phyloP scores from a whole-genome alignment of 2,329 filamentous ascomycete genomes.

The Xylaria sp. region DNA sequence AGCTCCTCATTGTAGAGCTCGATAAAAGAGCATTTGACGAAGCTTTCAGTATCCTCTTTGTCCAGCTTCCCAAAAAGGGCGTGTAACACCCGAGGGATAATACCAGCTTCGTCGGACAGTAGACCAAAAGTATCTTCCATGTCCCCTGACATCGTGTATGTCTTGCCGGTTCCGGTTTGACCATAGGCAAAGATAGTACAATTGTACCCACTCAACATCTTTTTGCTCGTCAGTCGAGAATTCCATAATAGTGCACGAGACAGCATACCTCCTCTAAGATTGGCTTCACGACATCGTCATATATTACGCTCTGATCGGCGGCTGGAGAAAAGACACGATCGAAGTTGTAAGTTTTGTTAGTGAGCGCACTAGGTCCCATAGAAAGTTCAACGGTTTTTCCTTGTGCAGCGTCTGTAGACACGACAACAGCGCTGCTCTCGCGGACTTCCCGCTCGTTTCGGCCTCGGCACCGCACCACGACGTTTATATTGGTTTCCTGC shows the following conservation, averaged over 20 bases:
- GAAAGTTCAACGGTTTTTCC: conserved; percentile 85
- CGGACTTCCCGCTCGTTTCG: conserved; percentile 91
- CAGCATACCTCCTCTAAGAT: conserved; percentile 85
- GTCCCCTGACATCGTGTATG: conserved; percentile 99
- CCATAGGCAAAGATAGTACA: conserved; percentile 99
- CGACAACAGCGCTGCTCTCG: conserved; percentile 94
- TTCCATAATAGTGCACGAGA: background rate
- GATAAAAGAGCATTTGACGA: conserved; percentile 97
- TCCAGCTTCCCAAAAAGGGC: conserved; percentile 88
- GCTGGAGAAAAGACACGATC: conserved; percentile 97
- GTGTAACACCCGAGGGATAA: conserved; percentile 91
- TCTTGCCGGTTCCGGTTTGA: conserved; percentile 97
- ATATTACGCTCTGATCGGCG: conserved; percentile 92
- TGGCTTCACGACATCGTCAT: conserved; percentile 93
- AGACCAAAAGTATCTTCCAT: conserved; percentile 89
- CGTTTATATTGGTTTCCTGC: conserved; percentile 96
- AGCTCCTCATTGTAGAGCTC: conserved; percentile 98
- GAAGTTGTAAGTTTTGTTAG: conserved; percentile 96
- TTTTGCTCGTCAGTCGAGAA: conserved; percentile 29
- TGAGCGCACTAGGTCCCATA: conserved; percentile 91
- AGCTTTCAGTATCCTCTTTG: conserved; percentile 79
- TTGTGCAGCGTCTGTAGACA: conserved; percentile 87
- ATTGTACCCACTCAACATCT: conserved; percentile 96
- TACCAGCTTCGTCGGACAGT: conserved; percentile 90
- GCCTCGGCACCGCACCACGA: conserved; percentile 93